Base-by-base conservation (phyloP, 345 rosid species). In the Fremontodendron californicum region DNA sequence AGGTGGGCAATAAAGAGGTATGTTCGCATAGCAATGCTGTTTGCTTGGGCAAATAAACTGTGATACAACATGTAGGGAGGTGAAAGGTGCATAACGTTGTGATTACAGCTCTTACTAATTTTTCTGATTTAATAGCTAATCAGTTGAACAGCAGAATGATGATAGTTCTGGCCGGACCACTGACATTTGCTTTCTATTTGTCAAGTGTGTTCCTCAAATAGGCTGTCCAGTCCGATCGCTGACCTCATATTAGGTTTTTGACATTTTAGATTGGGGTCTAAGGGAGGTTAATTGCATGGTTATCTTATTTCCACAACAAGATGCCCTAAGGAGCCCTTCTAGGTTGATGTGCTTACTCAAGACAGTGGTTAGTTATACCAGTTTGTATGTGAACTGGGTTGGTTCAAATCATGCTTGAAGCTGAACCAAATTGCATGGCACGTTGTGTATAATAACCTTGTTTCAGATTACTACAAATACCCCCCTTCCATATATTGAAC, bases 351-450 rank as follows among this genome's bases (percentile, higher is more conserved):
- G 66, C 39, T 60, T 60, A 57, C 33, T 57, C 18, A 35, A 9
- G 78, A 54, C 43, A 51, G 42, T 29, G 68, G 70, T 63, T 73
- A 25, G 55, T 46, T 46, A 15, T 10, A 45, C 48, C 42, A 72
- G 25, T 54, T 37, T 66, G 48, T 60, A 15, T 1, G 13, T 43
- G 8, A 4, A 31, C 23, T 40, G 58, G 37, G 54, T 60, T 58
- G 10, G 29, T 61, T 76, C 31, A 10, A 2, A n/a, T 68, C 19
- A 37, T 68, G 35, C 9, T 27, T 9, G 48, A 23, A 43, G 3
- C 51, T 39, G 6, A 68, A 43, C 19, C 31, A 42, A 68, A 68
- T 40, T 19, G 33, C 54, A 42, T 33, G 33, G 19, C n/a, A 33
- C 39, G 0, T 29, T 9, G 58, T 29, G 8, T 31, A n/a, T 10